These are phyloP conservation scores for Chaetomiaceae sp. DNA, from an alignment of 2,329 filamentous ascomycete species.

Conservation along the genomic window DNA sequence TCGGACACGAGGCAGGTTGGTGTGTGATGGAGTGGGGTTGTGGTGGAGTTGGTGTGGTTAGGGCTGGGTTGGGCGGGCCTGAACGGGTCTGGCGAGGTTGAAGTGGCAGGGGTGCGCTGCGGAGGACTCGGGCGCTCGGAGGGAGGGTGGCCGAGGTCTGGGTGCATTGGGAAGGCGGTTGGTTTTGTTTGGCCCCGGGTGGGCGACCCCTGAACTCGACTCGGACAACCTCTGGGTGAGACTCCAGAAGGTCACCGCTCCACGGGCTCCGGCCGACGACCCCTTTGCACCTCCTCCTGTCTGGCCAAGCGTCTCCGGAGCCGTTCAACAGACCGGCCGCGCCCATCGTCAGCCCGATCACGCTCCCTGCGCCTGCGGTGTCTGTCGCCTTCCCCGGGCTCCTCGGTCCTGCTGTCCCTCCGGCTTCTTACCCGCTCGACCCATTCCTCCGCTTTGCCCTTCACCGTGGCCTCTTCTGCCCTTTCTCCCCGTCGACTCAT, in stretches of 20 bases:
- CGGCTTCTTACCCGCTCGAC: not conserved
- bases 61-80: constrained; percentile 2
- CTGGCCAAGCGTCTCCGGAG: not conserved
- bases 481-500: not conserved
- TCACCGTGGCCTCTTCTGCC: not conserved
- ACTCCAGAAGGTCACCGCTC: not conserved
- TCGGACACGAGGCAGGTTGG: not conserved
- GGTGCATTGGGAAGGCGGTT: no score
- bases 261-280: not conserved
- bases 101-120: not conserved
- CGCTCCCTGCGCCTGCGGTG: not conserved
- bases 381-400: not conserved
- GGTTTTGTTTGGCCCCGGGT: not conserved
- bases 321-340: not conserved
- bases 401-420: not conserved
- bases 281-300: not conserved
- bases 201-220: not conserved
- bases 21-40: not conserved
- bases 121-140: no score
- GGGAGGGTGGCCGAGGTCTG: not conserved
- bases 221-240: not conserved
- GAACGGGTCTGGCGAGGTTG: constrained; percentile 2
- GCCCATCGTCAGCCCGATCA: not conserved
- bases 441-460: not conserved
- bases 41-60: constrained; percentile 3